Percentiles rank a stretch among this genome's conserved stretches.
Conservation (phyloP, 2,329 filamentous ascomycete species). For the Alternaria sp. region DNA sequence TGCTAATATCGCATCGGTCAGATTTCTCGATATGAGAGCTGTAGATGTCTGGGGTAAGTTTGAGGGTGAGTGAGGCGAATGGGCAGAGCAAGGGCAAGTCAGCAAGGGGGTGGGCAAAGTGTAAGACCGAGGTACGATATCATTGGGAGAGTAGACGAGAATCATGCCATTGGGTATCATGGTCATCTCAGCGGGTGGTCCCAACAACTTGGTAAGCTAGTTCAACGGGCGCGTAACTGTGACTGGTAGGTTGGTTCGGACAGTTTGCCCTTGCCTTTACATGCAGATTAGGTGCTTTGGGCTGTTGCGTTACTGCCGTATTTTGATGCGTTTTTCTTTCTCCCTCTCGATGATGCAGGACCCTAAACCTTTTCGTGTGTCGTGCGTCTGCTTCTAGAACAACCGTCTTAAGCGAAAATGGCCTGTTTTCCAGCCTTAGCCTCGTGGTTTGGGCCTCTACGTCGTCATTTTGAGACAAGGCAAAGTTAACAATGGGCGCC, state of each 20-base stretch:
- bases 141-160: not conserved
- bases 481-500: not conserved
- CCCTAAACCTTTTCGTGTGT: not conserved
- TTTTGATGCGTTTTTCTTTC: not conserved
- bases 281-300: not conserved
- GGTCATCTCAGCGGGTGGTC: not conserved
- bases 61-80: not conserved
- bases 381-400: not conserved
- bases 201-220: conserved; percentile 1
- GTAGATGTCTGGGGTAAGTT: not conserved
- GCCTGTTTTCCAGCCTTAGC: not conserved
- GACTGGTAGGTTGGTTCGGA: not conserved
- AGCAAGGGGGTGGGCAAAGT: not conserved
- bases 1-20: not conserved
- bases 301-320: not conserved
- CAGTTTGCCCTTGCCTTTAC: not conserved
- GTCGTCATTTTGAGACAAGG: not conserved
- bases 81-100: not conserved
- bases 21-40: not conserved
- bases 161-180: not conserved
- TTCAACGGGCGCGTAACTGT: not conserved
- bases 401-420: not conserved
- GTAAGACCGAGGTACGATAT: not conserved
- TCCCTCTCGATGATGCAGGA: not conserved
- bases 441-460: not conserved